Base-by-base conservation (phyloP, 106 monocot genomes). In the Dendrobium officinale region DNA sequence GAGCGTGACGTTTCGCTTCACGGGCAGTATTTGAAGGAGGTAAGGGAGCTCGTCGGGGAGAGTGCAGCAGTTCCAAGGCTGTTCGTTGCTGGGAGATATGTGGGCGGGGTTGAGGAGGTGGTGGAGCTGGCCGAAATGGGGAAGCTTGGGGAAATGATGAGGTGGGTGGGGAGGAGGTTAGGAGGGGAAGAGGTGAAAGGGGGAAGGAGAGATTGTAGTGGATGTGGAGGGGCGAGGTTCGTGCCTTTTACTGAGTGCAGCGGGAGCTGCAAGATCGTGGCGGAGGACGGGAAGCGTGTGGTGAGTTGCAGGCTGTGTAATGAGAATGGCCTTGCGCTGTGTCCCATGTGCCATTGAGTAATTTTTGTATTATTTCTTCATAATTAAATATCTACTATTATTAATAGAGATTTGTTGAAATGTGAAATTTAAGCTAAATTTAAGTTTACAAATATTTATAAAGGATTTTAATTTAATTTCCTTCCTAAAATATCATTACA, bases 1-100 rank as follows among this genome's bases (percentile, higher is more conserved):
- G 98, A 98, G 88, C 77, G 98, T 13, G 98, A 98, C 82, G 91
- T 95, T 68, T 88, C 98, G 26, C 85, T 98, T 75, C 98, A 98
- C 75, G 88, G 86, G 4, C 91, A 92, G 81, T 98, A 85, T 84
- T 78, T 98, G 77, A 89, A 83, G 84, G 92, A 98, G 88, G 78
- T 98, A 82, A 72, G 87, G 79, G 92, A 89, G 79, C 44, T 96
- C 49, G 78, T 77, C 1, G 94, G 87, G 17, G 98, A 95, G 43
- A 85, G 67, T n/a, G 83, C 29, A 2, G 72, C 75, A 67, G 89
- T 89, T 61, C 95, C 98, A 67, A 89, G 95, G 88, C 58, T 98
- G 79, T 98, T 98, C 61, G 75, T 91, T 10, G 83, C 68, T 76
- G 97, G 97, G 26, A 87, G 92, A 85, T 94, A 95, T 79, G 75